phyloP scores from a whole-genome alignment of 2,329 filamentous ascomycete genomes.

The Exserohilum rostratum region DNA sequence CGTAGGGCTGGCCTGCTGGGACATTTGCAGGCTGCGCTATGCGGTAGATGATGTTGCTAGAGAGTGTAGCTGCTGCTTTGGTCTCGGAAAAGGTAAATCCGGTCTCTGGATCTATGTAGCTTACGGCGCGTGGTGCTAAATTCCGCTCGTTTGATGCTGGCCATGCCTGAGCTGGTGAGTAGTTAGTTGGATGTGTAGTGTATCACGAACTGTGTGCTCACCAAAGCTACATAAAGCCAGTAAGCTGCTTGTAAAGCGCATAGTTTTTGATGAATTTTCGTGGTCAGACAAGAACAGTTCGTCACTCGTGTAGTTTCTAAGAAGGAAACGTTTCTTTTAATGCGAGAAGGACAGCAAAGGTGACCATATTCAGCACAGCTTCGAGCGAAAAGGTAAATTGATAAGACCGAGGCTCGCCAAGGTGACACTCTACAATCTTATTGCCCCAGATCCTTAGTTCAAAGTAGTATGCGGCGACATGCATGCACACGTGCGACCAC shows the following conservation, averaged over 20 bases:
- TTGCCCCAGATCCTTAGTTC: constrained; percentile 26
- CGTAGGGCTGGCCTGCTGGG: constrained; percentile 26
- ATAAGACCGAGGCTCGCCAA: constrained; percentile 34
- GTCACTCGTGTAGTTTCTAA: too few relatives aligned
- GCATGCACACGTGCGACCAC: constrained; percentile 33
- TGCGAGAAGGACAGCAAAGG: not conserved
- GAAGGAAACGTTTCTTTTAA: not conserved
- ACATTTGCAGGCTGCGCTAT: constrained; percentile 35
- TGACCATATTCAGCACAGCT: constrained; percentile 13
- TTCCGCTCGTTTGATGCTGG: constrained; percentile 13
- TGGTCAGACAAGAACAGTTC: not conserved
- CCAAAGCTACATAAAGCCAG: constrained; percentile 29
- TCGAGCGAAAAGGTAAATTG: constrained; percentile 28
- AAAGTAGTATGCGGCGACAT: constrained; percentile 30
- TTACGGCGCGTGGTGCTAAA: constrained; percentile 19
- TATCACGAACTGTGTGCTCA: constrained; percentile 5
- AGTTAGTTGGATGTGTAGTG: not conserved
- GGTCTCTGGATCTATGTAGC: constrained; percentile 36
- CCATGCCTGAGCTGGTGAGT: constrained; percentile 19
- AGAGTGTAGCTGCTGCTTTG: constrained; percentile 35
- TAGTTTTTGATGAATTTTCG: constrained; percentile 9
- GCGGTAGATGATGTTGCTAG: constrained; percentile 35
- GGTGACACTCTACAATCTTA: constrained; percentile 26
- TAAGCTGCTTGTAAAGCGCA: constrained; percentile 28
- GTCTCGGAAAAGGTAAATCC: constrained; percentile 45